phyloP scores from a whole-genome alignment of 2,329 filamentous ascomycete genomes.

The Fusarium agapanthi region DNA sequence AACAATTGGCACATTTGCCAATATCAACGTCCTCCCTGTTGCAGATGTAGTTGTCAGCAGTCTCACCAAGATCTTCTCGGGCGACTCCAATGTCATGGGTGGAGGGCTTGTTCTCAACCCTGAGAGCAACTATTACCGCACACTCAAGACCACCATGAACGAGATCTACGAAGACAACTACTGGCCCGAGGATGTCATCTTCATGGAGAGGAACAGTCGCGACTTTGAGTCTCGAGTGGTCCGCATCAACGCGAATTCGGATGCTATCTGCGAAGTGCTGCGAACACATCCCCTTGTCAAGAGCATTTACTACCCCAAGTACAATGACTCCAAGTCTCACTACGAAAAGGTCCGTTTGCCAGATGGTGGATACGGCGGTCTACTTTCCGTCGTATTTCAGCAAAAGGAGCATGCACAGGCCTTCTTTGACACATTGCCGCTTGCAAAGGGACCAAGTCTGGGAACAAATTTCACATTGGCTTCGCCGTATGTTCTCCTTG shows the following conservation, averaged over 20 bases:
- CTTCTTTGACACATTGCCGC: slow-evolving; percentile 88
- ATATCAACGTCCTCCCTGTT: slow-evolving; percentile 89
- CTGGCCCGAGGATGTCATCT: slow-evolving; percentile 93
- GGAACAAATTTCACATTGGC: slow-evolving; percentile 96
- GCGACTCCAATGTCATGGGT: slow-evolving; percentile 98
- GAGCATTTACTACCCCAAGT: slow-evolving; percentile 86
- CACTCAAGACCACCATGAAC: slow-evolving; percentile 72
- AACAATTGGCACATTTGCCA: slow-evolving; percentile 95
- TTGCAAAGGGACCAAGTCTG: slow-evolving; percentile 91
- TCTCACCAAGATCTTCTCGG: slow-evolving; percentile 96
- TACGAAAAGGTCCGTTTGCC: slow-evolving; percentile 83
- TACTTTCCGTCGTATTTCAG: slow-evolving; percentile 86
- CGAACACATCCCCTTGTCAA: slow-evolving; percentile 71
- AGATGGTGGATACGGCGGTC: slow-evolving; percentile 85
- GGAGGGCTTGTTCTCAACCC: slow-evolving; percentile 75
- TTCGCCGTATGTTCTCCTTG: slow-evolving; percentile 89
- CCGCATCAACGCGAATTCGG: slow-evolving; percentile 85
- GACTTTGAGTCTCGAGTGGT: slow-evolving; percentile 87
- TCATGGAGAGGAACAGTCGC: slow-evolving; percentile 94
- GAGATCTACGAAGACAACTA: slow-evolving; percentile 85
- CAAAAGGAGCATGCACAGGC: slow-evolving; percentile 73
- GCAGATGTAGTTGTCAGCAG: slow-evolving; percentile 94
- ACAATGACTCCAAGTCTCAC: slow-evolving; percentile 70
- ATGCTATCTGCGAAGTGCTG: slow-evolving; percentile 80
- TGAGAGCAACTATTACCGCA: slow-evolving; percentile 72